Evolutionary conservation across 2,329 filamentous ascomycete species (phyloP).

Genomic region (Mollisia scopiformis): DNA sequence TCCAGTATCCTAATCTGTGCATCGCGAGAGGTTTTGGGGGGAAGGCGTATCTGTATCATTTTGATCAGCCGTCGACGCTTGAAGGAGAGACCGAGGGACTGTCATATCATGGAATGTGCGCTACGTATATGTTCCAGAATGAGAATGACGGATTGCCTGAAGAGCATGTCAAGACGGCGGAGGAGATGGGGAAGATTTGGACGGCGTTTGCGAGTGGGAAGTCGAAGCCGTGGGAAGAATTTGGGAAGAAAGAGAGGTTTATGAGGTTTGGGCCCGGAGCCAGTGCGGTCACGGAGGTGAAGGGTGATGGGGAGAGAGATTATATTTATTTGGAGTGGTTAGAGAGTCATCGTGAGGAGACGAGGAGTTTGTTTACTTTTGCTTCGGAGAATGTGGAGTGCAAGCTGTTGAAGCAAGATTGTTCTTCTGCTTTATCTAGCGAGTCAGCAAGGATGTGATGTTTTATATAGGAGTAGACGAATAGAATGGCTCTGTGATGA

Average conservation of each 20-base stretch:
- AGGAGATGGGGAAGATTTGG: constrained; percentile 9
- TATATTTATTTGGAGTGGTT: not conserved
- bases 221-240: constrained; percentile 19
- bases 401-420: too few species aligned
- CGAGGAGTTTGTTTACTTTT: not conserved
- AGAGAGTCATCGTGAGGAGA: not conserved
- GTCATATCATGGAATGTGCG: constrained; percentile 9
- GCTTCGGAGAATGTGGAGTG: too few species aligned
- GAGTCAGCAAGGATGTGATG: too few species aligned
- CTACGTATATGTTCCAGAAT: constrained; percentile 8
- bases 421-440: too few species aligned
- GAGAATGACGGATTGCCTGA: constrained; percentile 3
- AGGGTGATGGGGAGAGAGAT: not conserved
- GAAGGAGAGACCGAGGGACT: not conserved
- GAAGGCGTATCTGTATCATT: constrained; percentile 11
- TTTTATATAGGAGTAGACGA: too few species aligned
- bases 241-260: not conserved
- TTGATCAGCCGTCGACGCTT: constrained; percentile 2
- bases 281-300: not conserved
- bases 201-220: constrained; percentile 10
- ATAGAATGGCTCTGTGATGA: too few species aligned
- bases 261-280: not conserved
- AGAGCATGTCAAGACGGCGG: not conserved
- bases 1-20: constrained; percentile 11
- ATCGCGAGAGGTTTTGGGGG: constrained; percentile 2